Base-by-base conservation (phyloP, 768 basidiomycete genomes). In the Russula earlei region DNA sequence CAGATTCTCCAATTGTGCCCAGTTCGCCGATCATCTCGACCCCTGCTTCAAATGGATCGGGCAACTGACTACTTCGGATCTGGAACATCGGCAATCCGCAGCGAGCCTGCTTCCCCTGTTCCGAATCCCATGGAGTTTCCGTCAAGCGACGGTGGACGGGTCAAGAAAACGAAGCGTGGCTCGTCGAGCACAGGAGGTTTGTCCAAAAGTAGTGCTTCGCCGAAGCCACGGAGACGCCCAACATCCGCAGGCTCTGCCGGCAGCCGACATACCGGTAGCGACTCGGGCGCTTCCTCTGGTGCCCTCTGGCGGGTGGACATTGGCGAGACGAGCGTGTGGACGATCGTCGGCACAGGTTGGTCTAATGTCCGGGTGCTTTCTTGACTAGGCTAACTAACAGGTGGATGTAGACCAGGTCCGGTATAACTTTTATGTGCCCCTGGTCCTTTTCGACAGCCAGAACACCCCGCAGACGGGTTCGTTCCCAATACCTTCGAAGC, bases 241-340 rank as follows among this genome's bases (percentile, higher is more conserved):
- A 84, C 84, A 60, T 89, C 87, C 22, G 87, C 87, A 17, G 69
- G 71, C 27, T 72, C 71, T 20, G 68, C 66, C 20, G 66, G 67
- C 40, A 61, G 60, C 9, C 81, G 84, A 1, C 85, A 84, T 25
- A 85, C 87, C 40, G 74, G 79, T 46, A 82, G 83, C 63, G 87
- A 89, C 54, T 67, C 78, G 40, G 79, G 82, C 34, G 83, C 83
- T 49, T 81, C 83, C 43, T 90, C 85, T 5, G 89, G 86, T 49
- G 85, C 86, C 10, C 76, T 88, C 22, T 91, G 87, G 89, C 85
- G 85, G 66, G 85, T 92, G 52, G 91, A 93, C 68, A 91, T 91
- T 55, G 91, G 91, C 59, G 91, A 93, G 74, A 91, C 90, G 29
- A 91, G 89, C 67, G 87, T 92, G 22, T 94, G 91, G 91, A 93